A percentile compares a stretch with the other conserved stretches of the same genome.
These are phyloP conservation scores for Ceratobasidium sp. DNA, from an alignment of 1,284 basidiomycete species.

Conservation along the genomic window DNA sequence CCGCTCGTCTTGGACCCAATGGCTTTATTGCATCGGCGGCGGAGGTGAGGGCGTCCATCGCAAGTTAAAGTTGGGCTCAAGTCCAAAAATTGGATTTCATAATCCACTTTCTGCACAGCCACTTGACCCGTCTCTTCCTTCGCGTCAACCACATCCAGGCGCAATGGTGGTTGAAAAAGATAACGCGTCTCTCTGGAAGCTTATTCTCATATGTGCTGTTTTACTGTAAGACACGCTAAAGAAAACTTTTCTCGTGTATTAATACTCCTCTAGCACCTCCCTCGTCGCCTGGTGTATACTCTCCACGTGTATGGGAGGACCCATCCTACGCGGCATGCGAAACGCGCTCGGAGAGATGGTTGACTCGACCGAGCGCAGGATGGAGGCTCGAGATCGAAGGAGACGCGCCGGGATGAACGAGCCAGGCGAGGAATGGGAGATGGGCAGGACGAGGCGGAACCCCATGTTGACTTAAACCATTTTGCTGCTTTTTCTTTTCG, in stretches of 20 bases:
- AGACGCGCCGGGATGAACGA: conserved; percentile 38
- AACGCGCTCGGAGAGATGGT: conserved; percentile 12
- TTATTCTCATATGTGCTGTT: conserved; percentile 36
- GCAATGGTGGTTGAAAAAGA: conserved; percentile 20
- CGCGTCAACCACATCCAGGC: background rate
- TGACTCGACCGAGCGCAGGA: conserved; percentile 9
- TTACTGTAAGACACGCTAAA: conserved; percentile 18
- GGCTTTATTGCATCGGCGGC: conserved; percentile 74
- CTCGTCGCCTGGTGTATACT: conserved; percentile 41
- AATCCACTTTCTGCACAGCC: conserved; percentile 11
- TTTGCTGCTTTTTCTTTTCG: background rate
- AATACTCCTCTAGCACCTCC: conserved; percentile 7
- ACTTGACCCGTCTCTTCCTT: background rate
- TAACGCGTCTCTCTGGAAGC: conserved; percentile 25
- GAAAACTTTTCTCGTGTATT: background rate
- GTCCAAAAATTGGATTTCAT: conserved; percentile 30
- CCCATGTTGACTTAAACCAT: conserved; percentile 34
- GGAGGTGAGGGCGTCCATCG: conserved; percentile 79
- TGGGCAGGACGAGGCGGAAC: conserved; percentile 34
- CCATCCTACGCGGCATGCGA: conserved; percentile 29
- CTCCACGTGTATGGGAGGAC: conserved; percentile 43
- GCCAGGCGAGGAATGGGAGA: conserved; percentile 42
- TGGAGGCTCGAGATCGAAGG: conserved; percentile 27
- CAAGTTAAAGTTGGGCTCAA: conserved; percentile 23
- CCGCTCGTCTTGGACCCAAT: conserved; percentile 57